A percentile compares a stretch with the other conserved stretches of the same genome.
Evolutionary conservation across 139 green algal genomes (phyloP).

Genomic region (Micractinium sp.): DNA sequence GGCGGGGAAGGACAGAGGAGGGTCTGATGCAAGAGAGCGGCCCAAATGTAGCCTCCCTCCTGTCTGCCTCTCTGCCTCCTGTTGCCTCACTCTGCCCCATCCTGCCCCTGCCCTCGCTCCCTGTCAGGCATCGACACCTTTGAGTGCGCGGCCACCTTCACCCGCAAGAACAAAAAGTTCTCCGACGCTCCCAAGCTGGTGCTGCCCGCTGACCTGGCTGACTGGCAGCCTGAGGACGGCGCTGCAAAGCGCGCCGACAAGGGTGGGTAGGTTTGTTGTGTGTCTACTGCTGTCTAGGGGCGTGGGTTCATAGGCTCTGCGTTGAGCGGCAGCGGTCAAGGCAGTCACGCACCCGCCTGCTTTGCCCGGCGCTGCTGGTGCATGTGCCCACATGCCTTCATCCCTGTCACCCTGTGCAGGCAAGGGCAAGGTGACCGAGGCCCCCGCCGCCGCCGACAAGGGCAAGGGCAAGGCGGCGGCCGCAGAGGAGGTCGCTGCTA

Average conservation of each 20-base stretch:
- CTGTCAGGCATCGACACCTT: slow-evolving; percentile 50
- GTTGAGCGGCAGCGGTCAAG: not conserved
- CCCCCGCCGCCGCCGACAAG: not conserved
- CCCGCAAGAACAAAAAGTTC: slow-evolving; percentile 50
- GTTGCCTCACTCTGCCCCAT: not conserved
- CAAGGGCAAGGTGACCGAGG: slow-evolving; percentile 48
- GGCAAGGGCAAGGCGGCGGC: slow-evolving; percentile 48
- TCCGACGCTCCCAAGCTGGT: slow-evolving; percentile 36
- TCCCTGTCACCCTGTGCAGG: not conserved
- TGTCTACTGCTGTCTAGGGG: not conserved
- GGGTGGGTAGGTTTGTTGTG: not conserved
- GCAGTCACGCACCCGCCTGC: not conserved
- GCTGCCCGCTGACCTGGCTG: slow-evolving; percentile 16
- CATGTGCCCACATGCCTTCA: not conserved
- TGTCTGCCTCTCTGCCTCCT: not conserved
- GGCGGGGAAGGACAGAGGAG: too few species aligned
- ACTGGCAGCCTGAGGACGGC: not conserved
- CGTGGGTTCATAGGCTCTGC: not conserved
- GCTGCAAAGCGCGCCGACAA: not conserved
- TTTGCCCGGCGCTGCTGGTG: not conserved
- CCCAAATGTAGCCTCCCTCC: not conserved
- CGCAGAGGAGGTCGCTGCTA: not conserved
- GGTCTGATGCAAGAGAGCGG: not conserved
- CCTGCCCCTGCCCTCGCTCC: not conserved
- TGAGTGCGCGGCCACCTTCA: slow-evolving; percentile 57